phyloP scores from a whole-genome alignment of 148 eudicot species.

The Chenopodium berlandieri region DNA sequence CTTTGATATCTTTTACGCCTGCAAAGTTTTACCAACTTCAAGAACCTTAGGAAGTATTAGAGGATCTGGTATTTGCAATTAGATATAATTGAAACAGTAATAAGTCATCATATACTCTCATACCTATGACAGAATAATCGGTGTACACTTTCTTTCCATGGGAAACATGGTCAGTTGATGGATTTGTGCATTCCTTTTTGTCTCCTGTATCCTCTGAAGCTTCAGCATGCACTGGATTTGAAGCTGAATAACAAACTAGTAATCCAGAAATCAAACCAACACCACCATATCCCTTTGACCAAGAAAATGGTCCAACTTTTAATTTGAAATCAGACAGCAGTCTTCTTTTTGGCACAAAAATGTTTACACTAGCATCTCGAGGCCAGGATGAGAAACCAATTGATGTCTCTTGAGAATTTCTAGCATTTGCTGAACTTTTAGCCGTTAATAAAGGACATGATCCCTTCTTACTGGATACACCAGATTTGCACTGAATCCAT shows the following conservation, averaged over 20 bases:
- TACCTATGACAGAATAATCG: slow-evolving; percentile 80
- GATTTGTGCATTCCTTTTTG: slow-evolving; percentile 28
- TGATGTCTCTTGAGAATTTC: slow-evolving; percentile 30
- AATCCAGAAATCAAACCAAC: slow-evolving; percentile 60
- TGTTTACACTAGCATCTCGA: slow-evolving; percentile 34
- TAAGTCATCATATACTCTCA: slow-evolving; percentile 19
- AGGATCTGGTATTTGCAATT: not conserved
- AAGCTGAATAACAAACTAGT: slow-evolving; percentile 57
- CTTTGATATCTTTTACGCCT: not conserved
- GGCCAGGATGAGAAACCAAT: slow-evolving; percentile 38
- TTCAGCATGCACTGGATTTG: slow-evolving; percentile 60
- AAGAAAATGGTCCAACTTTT: slow-evolving; percentile 39
- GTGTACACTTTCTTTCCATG: slow-evolving; percentile 78
- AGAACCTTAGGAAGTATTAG: not conserved
- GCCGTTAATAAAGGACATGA: slow-evolving; percentile 33
- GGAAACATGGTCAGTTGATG: slow-evolving; percentile 41
- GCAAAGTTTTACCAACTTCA: not conserved
- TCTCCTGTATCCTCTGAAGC: slow-evolving; percentile 34
- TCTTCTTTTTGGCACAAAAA: slow-evolving; percentile 44
- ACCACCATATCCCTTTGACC: slow-evolving; percentile 40
- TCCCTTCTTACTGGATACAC: slow-evolving; percentile 27
- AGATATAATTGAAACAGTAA: not conserved
- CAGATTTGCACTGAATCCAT: slow-evolving; percentile 27
- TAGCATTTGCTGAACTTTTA: slow-evolving; percentile 31
- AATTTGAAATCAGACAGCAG: slow-evolving; percentile 35